Evolutionary conservation across 2,329 filamentous ascomycete genomes (phyloP), one percentile per base, ranked within the genome.

Genomic region (Cladobotryum mycophilum): DNA sequence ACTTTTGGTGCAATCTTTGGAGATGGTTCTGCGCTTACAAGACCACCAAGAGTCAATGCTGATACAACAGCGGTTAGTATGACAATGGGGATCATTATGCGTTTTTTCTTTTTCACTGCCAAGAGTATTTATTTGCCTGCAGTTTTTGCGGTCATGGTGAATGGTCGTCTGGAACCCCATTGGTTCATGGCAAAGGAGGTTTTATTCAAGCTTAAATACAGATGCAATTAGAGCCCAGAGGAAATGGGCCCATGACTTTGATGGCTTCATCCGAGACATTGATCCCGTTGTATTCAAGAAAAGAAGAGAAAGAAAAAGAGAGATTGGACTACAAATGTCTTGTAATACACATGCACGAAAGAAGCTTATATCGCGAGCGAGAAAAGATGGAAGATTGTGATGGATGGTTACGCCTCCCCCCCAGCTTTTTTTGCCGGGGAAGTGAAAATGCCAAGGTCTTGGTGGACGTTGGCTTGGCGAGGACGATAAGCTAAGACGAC

Each of bases 1-100:
- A 84, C 71, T 56, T 82, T 85, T 9, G 82, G 82, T 20, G 74
- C 63, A 49, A 82, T 68, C 8, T 34, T 4, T 7, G 37, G 5
- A 38, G 37, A 20, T 36, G 49, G 20, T 37, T 52, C 22, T 14
- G 50, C 50, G 30, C 12, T 33, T 14, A 35, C 36, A 15, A 41
- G 25, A 6, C 25, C n/a, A 46, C 18, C 4, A 8, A 11, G 25
- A 41, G 41, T 15, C 20, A 8, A 18, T 3, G 25, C 9, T 2
- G 42, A 14, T 11, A 53, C 9, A 20, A 15, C 13, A 18, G 33
- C 12, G n/a, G 13, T 7, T 17, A 43, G 12, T 33, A 42, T n/a
- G 17, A 17, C 4, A 3, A 13, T 45, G 50, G 25, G 41, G 6
- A 41, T 8, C 41, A 48, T 45, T 36, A 4, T 42, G 17, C 14